These are phyloP conservation scores for Saccharomyces hybrid DNA, from an alignment of 1,139 yeast genomes.

Conservation along the genomic window DNA sequence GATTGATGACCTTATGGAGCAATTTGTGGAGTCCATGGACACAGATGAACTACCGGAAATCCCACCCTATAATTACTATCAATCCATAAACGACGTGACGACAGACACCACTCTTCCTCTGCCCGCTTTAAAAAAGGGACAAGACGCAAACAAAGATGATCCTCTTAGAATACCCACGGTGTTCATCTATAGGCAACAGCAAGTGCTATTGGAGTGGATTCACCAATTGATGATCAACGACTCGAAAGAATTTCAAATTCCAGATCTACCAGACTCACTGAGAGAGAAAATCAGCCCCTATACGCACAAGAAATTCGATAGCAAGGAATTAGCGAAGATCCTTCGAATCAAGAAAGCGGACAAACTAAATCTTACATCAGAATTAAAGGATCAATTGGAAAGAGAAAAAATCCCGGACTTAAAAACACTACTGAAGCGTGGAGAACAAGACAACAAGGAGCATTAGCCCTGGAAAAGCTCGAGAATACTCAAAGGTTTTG, in stretches of 20 bases:
- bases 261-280: slow-evolving; percentile 15
- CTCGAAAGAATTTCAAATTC: slow-evolving; percentile 13
- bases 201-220: slow-evolving; percentile 22
- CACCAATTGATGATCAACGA: slow-evolving; percentile 17
- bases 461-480: no score
- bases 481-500: no score
- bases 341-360: slow-evolving; percentile 15
- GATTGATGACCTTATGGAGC: slow-evolving; percentile 21
- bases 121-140: slow-evolving; percentile 9
- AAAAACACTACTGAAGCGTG: no score
- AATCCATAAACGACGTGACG: slow-evolving; percentile 5
- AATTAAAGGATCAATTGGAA: no score
- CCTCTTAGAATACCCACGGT: slow-evolving; percentile 24
- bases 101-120: slow-evolving; percentile 16
- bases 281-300: slow-evolving; percentile 14
- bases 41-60: slow-evolving; percentile 12
- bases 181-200: slow-evolving; percentile 21
- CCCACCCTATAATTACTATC: slow-evolving; percentile 12
- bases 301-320: slow-evolving; percentile 3
- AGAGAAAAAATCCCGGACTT: no score
- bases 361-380: neutral
- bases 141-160: slow-evolving; percentile 8
- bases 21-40: slow-evolving; percentile 23
- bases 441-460: no score
- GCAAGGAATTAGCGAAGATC: slow-evolving; percentile 10